Conservation (phyloP, 768 basidiomycete species). For the Asterophora parasitica region DNA sequence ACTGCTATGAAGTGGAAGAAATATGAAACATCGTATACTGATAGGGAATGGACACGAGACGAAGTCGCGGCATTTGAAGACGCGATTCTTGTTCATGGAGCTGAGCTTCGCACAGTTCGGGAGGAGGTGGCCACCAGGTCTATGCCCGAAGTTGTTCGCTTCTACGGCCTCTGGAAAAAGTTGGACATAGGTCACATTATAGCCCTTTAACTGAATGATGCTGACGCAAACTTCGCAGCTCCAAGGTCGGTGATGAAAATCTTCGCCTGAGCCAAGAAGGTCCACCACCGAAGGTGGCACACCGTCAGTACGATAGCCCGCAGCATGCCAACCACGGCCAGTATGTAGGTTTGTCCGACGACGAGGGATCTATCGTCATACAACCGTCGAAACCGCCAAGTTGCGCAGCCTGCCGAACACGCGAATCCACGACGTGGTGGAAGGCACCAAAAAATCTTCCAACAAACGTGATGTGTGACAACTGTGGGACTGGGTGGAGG, state of each 20-base stretch:
- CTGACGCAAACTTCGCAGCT: constrained; percentile 32
- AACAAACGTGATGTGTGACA: constrained; percentile 76
- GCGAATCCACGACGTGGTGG: constrained; percentile 83
- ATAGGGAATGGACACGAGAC: constrained; percentile 65
- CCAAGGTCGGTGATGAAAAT: constrained; percentile 68
- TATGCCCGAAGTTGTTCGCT: constrained; percentile 75
- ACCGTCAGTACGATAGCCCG: constrained; percentile 31
- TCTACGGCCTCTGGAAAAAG: constrained; percentile 88
- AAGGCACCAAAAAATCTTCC: constrained; percentile 85
- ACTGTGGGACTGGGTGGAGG: constrained; percentile 83
- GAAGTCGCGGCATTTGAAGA: constrained; percentile 76
- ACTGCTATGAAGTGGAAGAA: constrained; percentile 62
- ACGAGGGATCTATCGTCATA: constrained; percentile 71
- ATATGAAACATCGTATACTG: constrained; percentile 56
- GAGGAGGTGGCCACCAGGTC: constrained; percentile 69
- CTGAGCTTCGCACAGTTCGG: constrained; percentile 73
- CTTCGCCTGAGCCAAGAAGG: constrained; percentile 39
- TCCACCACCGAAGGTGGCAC: constrained; percentile 29
- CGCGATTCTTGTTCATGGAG: constrained; percentile 64
- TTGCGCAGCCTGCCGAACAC: constrained; percentile 83
- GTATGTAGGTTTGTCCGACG: constrained; percentile 53
- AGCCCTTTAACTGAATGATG: neutral
- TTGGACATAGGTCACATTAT: constrained; percentile 20
- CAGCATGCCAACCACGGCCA: constrained; percentile 41
- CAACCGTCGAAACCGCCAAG: constrained; percentile 50